Evolutionary conservation across 805 yeast species (phyloP).

Genomic region (Ogataea methanolica): DNA sequence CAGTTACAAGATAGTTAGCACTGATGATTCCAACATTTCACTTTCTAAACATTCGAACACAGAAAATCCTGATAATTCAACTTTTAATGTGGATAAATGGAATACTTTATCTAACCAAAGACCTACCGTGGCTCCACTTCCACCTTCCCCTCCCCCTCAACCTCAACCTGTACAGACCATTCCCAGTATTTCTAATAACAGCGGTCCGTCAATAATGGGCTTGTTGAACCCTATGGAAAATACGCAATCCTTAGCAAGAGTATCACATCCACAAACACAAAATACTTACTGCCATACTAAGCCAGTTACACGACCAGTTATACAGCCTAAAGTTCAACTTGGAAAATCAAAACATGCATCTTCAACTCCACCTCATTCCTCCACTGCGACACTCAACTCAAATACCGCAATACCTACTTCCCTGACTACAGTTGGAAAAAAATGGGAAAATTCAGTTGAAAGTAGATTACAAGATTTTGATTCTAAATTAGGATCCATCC

Average conservation of each 20-base stretch:
- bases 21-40: slow-evolving; percentile 10
- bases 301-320: background rate
- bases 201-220: background rate
- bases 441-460: slow-evolving; percentile 36
- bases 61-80: background rate
- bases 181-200: background rate
- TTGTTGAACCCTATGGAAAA: background rate
- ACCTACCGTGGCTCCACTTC: no score
- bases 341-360: background rate
- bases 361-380: background rate
- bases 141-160: no score
- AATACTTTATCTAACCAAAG: background rate
- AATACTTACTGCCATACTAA: no score
- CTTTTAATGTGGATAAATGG: background rate
- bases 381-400: background rate
- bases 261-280: background rate
- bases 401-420: no score
- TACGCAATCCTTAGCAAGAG: background rate
- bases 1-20: slow-evolving; percentile 30
- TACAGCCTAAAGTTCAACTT: background rate
- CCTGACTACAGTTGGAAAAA: background rate
- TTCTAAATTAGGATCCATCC: slow-evolving; percentile 33
- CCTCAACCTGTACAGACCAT: no score
- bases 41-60: background rate
- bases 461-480: slow-evolving; percentile 36